These are phyloP conservation scores for Gnaphalium uliginosum DNA, from an alignment of 129 eudicot species.

Conservation along the genomic window DNA sequence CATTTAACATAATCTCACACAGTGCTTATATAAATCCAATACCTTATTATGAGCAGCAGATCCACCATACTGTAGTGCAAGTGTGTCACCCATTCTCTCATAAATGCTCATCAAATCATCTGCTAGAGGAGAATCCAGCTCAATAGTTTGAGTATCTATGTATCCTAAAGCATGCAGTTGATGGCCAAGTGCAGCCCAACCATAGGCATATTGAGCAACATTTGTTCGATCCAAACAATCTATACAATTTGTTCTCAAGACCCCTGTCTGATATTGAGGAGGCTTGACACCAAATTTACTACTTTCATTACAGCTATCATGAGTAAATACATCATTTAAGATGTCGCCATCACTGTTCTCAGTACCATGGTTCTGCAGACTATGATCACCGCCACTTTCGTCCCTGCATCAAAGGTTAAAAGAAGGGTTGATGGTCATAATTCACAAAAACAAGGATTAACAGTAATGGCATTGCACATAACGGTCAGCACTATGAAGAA, in stretches of 20 bases:
- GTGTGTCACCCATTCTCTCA: constrained; percentile 97
- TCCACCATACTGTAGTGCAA: constrained; percentile 94
- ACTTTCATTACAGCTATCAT: constrained; percentile 21
- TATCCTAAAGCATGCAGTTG: constrained; percentile 86
- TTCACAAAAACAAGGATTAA: constrained; percentile 11
- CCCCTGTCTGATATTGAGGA: constrained; percentile 73
- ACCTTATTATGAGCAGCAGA: constrained; percentile 99
- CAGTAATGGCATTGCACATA: constrained; percentile 5
- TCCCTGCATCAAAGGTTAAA: constrained; percentile 42
- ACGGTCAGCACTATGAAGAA: background rate
- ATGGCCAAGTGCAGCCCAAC: constrained; percentile 90
- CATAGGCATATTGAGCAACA: constrained; percentile 93
- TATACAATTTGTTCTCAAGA: constrained; percentile 91
- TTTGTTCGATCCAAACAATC: constrained; percentile 99
- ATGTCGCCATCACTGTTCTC: constrained; percentile 6
- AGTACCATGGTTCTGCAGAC: constrained; percentile 28
- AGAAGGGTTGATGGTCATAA: constrained; percentile 11
- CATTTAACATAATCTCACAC: background rate
- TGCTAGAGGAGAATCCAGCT: constrained; percentile 69
- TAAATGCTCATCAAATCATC: constrained; percentile 73
- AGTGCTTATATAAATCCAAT: constrained; percentile 7
- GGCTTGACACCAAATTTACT: constrained; percentile 37
- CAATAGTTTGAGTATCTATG: constrained; percentile 46
- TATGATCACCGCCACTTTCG: constrained; percentile 34
- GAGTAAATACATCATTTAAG: constrained; percentile 19